Evolutionary conservation across 2,329 filamentous ascomycete species (phyloP).

Genomic region (Dactylellina cionopaga): DNA sequence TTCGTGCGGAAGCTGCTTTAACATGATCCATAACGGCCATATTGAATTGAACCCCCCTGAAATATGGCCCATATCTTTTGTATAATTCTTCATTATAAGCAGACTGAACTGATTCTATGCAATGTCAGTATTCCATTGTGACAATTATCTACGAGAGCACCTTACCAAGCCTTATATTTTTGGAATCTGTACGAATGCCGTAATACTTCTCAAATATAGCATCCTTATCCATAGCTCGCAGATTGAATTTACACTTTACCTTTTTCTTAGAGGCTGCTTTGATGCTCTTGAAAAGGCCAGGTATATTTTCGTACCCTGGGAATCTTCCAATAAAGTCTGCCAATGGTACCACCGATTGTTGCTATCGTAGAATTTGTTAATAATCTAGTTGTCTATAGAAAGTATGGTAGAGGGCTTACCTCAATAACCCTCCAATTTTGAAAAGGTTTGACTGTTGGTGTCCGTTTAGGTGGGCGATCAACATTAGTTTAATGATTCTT

Average conservation of each 20-base stretch:
- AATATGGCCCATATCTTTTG: neutral
- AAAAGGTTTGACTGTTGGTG: conserved; percentile 44
- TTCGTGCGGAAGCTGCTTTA: neutral
- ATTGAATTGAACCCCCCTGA: neutral
- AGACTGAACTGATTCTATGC: neutral
- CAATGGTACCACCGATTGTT: conserved; percentile 16
- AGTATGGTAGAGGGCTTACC: conserved; percentile 5
- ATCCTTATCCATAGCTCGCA: neutral
- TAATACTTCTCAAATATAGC: conserved; percentile 1
- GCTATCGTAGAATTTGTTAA: neutral
- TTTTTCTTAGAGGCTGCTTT: conserved; percentile 3
- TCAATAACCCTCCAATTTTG: conserved; percentile 54
- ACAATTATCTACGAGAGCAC: neutral
- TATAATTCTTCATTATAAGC: neutral
- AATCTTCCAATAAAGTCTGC: conserved; percentile 19
- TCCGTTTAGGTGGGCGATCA: conserved; percentile 45
- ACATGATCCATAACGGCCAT: neutral
- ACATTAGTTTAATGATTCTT: no score
- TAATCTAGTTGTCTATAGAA: neutral
- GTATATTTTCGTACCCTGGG: conserved; percentile 1
- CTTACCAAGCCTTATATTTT: conserved; percentile 6
- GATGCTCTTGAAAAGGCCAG: neutral
- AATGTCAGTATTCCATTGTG: neutral
- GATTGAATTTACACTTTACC: conserved; percentile 3
- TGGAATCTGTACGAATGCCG: neutral